Conservation (phyloP, 129 eudicot genomes). For the Chrysanthemum makinoi region DNA sequence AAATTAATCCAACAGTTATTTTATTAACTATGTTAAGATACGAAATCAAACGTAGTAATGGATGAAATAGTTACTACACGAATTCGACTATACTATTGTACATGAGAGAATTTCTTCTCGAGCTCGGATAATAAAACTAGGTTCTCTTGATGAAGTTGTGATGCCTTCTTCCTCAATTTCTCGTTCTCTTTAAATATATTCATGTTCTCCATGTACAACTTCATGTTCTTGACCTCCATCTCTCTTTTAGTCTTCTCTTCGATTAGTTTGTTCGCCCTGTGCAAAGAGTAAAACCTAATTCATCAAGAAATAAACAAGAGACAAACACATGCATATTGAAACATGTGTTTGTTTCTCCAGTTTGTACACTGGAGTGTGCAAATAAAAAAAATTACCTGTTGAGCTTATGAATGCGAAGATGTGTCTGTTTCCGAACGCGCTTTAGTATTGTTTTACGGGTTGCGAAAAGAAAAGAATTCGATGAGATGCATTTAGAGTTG, state of each 20-base stretch:
- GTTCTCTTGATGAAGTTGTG: slow-evolving; percentile 66
- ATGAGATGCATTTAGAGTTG: slow-evolving; percentile 11
- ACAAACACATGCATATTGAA: too few species aligned
- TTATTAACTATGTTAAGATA: neutral
- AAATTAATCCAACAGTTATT: neutral
- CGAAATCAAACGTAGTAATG: neutral
- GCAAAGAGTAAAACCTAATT: neutral
- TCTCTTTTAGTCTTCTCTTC: slow-evolving; percentile 33
- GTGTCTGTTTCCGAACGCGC: slow-evolving; percentile 17
- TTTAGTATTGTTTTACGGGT: slow-evolving; percentile 35
- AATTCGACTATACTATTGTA: neutral
- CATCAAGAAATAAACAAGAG: neutral
- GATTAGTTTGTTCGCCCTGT: slow-evolving; percentile 29
- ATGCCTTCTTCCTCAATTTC: slow-evolving; percentile 61
- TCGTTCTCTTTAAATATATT: slow-evolving; percentile 65
- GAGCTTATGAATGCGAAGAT: slow-evolving; percentile 41
- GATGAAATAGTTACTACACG: slow-evolving; percentile 17
- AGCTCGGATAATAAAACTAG: slow-evolving; percentile 44
- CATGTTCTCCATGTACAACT: slow-evolving; percentile 72
- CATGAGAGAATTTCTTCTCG: slow-evolving; percentile 32
- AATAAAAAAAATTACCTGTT: slow-evolving; percentile 33
- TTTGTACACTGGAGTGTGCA: too few species aligned
- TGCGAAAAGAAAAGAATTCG: neutral
- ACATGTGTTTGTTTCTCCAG: too few species aligned
- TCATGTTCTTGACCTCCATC: slow-evolving; percentile 73